Percentiles rank a stretch among this genome's conserved stretches.
Evolutionary conservation across 352 stramenopile genomes (phyloP).

Genomic region (Phytophthora hibernalis): DNA sequence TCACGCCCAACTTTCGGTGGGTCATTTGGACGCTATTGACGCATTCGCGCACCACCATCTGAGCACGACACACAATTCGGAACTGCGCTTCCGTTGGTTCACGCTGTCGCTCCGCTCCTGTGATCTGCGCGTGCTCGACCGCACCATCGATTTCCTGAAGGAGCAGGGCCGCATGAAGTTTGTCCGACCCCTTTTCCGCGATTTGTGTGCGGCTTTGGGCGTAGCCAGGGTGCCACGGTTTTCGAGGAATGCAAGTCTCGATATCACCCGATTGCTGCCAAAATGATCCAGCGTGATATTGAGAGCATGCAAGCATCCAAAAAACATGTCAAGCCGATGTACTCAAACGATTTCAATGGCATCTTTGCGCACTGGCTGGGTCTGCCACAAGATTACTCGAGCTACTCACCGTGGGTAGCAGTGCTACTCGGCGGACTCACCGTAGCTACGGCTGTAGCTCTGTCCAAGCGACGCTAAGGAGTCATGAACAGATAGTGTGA

Average conservation of each 20-base stretch:
- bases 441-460: constrained; percentile 21
- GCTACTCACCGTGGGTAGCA: constrained; percentile 39
- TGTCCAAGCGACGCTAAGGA: constrained; percentile 38
- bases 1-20: constrained; percentile 18
- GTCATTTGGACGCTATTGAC: constrained; percentile 61
- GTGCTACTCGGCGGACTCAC: constrained; percentile 27
- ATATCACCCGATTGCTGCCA: constrained; percentile 72
- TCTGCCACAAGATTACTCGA: constrained; percentile 35
- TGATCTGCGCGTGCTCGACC: constrained; percentile 45
- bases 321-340: constrained; percentile 9
- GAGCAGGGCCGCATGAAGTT: constrained; percentile 81
- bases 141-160: constrained; percentile 50
- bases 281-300: constrained; percentile 70
- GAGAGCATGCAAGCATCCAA: constrained; percentile 22
- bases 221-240: constrained; percentile 23
- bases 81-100: constrained; percentile 74
- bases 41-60: constrained; percentile 48
- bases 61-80: constrained; percentile 59
- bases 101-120: constrained; percentile 55
- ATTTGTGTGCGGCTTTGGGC: constrained; percentile 46
- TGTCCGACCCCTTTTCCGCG: constrained; percentile 65
- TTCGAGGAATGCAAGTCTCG: constrained; percentile 57
- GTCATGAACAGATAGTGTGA: constrained; percentile 3
- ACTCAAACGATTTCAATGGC: constrained; percentile 32
- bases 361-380: constrained; percentile 40